These are phyloP conservation scores for Larix kaempferi DNA, from an alignment of 75 land plant genomes.

Conservation along the genomic window DNA sequence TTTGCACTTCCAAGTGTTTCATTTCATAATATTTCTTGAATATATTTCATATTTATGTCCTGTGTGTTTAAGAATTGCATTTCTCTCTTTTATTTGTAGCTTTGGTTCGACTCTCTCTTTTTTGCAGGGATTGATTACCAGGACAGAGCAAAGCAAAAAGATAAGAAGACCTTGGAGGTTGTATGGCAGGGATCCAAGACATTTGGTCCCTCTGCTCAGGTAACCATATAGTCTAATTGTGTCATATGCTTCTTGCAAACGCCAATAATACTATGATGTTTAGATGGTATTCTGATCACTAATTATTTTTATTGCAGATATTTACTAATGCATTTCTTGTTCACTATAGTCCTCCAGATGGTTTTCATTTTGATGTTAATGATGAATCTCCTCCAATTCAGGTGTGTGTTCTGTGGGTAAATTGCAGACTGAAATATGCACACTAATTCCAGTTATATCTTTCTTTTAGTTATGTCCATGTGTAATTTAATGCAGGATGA, in stretches of 20 bases:
- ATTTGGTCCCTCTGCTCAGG: slow-evolving; percentile 68
- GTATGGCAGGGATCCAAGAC: slow-evolving; percentile 80
- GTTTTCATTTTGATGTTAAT: slow-evolving; percentile 56
- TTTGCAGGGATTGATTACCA: slow-evolving; percentile 89
- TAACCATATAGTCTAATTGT: slow-evolving; percentile 7
- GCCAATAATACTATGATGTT: not conserved
- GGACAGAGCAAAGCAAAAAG: slow-evolving; percentile 56
- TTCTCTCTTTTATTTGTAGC: slow-evolving; percentile 23
- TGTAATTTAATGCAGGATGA: slow-evolving; percentile 51
- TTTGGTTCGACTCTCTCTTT: slow-evolving; percentile 70
- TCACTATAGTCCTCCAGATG: slow-evolving; percentile 60
- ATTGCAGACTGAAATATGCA: not conserved
- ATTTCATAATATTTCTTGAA: not conserved
- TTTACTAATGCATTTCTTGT: slow-evolving; percentile 65
- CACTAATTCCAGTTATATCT: not conserved
- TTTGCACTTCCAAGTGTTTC: not conserved
- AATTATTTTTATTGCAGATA: slow-evolving; percentile 29
- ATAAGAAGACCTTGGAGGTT: slow-evolving; percentile 63
- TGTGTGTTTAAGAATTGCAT: not conserved
- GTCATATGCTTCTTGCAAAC: not conserved
- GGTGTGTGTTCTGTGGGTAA: slow-evolving; percentile 11
- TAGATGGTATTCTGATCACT: not conserved
- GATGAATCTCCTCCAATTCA: slow-evolving; percentile 47
- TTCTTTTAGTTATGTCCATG: slow-evolving; percentile 5
- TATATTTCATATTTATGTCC: not conserved